These are phyloP conservation scores for Xerophyta viscosa DNA, from an alignment of 106 monocot species.

Conservation along the genomic window DNA sequence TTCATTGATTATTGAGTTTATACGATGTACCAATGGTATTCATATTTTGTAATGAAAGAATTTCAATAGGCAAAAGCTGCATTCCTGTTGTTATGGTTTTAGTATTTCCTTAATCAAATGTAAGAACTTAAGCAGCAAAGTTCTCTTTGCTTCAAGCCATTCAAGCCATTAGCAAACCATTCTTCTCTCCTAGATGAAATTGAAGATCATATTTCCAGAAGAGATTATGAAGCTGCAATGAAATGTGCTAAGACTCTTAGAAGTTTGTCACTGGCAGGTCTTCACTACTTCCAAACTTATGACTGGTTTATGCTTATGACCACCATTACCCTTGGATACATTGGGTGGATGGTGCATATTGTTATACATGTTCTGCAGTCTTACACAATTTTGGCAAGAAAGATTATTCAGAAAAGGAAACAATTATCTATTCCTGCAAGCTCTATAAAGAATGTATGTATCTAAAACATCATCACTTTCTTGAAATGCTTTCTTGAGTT, in stretches of 20 bases:
- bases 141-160: constrained; percentile 73
- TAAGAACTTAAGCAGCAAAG: constrained; percentile 60
- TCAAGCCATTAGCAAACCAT: constrained; percentile 67
- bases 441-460: constrained; percentile 32
- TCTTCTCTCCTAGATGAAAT: constrained; percentile 49
- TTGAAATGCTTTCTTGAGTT: no score
- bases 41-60: no score
- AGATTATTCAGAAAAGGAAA: constrained; percentile 23
- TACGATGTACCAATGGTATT: no score
- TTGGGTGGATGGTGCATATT: constrained; percentile 94
- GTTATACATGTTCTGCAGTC: constrained; percentile 71
- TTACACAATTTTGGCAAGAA: constrained; percentile 41
- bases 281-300: constrained; percentile 97
- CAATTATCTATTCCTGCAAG: constrained; percentile 7
- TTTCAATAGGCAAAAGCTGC: no score
- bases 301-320: constrained; percentile 95
- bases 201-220: constrained; percentile 62
- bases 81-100: background rate
- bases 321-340: constrained; percentile 74
- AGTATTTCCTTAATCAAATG: constrained; percentile 39
- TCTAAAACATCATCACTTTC: no score
- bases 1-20: no score
- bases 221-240: constrained; percentile 60
- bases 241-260: constrained; percentile 46
- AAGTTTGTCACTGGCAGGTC: constrained; percentile 56